Evolutionary conservation across 176 grass and related monocot genomes (phyloP).

Genomic region (Chloris gayana): DNA sequence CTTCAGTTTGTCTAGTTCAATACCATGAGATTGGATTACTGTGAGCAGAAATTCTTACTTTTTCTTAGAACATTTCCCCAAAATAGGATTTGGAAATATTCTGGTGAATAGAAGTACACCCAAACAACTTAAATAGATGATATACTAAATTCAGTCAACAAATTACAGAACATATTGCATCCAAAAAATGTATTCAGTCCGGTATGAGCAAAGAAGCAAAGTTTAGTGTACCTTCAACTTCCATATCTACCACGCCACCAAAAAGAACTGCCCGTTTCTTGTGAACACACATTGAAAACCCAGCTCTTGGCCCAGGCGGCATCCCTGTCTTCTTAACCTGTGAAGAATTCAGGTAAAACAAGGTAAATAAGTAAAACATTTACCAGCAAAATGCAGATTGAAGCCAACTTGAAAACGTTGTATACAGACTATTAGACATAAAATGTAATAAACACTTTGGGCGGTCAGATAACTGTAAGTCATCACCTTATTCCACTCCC

Average conservation of each 20-base stretch:
- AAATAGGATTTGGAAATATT: constrained; percentile 5
- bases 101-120: background rate
- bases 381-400: background rate
- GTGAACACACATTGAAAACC: constrained; percentile 95
- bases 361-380: constrained; percentile 32
- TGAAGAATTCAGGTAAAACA: constrained; percentile 23
- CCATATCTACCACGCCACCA: constrained; percentile 95
- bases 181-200: constrained; percentile 21
- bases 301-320: constrained; percentile 91
- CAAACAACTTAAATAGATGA: background rate
- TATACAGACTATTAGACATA: background rate
- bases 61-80: background rate
- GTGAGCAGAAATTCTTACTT: background rate
- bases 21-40: background rate
- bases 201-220: constrained; percentile 30
- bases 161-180: constrained; percentile 6
- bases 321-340: constrained; percentile 97
- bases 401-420: constrained; percentile 18
- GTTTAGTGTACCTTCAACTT: constrained; percentile 80
- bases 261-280: constrained; percentile 95
- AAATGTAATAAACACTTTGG: background rate
- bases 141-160: constrained; percentile 29
- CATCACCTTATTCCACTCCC: constrained; percentile 97
- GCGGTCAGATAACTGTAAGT: constrained; percentile 45
- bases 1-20: background rate